phyloP scores from a whole-genome alignment of 2,329 filamentous ascomycete species.

The Alternaria panax region DNA sequence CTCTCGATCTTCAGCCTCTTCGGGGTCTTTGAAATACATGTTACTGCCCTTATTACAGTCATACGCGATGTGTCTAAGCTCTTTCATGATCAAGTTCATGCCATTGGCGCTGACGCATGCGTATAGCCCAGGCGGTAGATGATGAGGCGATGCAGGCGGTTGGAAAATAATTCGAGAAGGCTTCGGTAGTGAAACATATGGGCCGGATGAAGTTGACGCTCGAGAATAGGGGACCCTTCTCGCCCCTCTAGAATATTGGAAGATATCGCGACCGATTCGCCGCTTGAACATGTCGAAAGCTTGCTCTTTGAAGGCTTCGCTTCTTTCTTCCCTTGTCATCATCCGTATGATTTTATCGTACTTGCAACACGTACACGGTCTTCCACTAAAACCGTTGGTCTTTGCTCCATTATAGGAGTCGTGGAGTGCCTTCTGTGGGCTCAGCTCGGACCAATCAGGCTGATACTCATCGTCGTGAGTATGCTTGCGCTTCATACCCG shows the following conservation, averaged over 20 bases:
- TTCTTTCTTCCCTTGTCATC: not conserved
- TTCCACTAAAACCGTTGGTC: not conserved
- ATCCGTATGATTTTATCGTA: not conserved
- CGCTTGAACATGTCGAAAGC: constrained; percentile 1
- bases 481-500: constrained; percentile 7
- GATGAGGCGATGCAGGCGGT: not conserved
- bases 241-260: not conserved
- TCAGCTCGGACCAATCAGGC: not conserved
- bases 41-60: not conserved
- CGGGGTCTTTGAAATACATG: not conserved
- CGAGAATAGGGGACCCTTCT: not conserved
- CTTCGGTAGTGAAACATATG: not conserved
- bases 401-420: not conserved
- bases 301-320: not conserved
- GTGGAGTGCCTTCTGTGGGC: not conserved
- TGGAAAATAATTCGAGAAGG: not conserved
- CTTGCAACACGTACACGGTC: not conserved
- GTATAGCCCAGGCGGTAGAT: not conserved
- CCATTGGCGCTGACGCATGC: not conserved
- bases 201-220: not conserved
- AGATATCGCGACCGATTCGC: constrained; percentile 2
- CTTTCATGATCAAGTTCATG: not conserved
- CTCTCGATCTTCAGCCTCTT: not conserved
- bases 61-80: not conserved
- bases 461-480: not conserved